Evolutionary conservation across 345 rosid species (phyloP), one percentile per base, ranked within the genome.

Genomic region (Stellera chamaejasme): DNA sequence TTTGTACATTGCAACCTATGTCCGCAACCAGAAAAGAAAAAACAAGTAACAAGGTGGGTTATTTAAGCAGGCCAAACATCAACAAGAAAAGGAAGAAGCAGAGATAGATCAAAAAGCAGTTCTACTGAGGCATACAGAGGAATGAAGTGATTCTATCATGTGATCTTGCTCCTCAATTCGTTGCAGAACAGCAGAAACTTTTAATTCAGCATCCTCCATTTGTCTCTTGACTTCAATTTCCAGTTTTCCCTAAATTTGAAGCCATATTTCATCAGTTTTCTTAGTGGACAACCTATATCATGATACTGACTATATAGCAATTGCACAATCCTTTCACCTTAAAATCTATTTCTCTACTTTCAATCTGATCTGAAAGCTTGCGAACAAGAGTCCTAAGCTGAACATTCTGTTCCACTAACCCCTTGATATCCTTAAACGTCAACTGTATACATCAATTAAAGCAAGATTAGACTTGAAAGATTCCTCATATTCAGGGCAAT

Each of bases 391-490:
- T 88, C 71, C 97, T 82, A 62, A 92, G 93, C 63, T 92, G 83
- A 54, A 81, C 95, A 79, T 92, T 92, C 77, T 84, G 97, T 80
- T 86, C 98, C 60, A 92, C 95, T 59, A 92, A 73, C 66, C 97
- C 97, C 66, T 81, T 86, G 75, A 92, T 88, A 66, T 92, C 96
- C 83, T 77, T 86, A 74, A 86, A 92, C 49, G 85, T 92, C 72
- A 91, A 62, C 96, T 91, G 83, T 52, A 25, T 63, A 68, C 42
- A 75, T 36, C 43, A 41, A 59, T 73, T 53, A 69, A 73, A 58
- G 52, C 55, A 68, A 59, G 27, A 11, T 51, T 9, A 27, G 4
- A 44, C 25, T 2, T 48, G 36, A 39, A 48, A 14, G 48, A 2
- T 6, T n/a, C 6, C 13, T 5, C 12, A 14, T 10, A n/a, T 9